A percentile compares a stretch with the other conserved stretches of the same genome.
These are phyloP conservation scores for Cryptococcus sp. DNA, from an alignment of 1,284 basidiomycete species.

Conservation along the genomic window DNA sequence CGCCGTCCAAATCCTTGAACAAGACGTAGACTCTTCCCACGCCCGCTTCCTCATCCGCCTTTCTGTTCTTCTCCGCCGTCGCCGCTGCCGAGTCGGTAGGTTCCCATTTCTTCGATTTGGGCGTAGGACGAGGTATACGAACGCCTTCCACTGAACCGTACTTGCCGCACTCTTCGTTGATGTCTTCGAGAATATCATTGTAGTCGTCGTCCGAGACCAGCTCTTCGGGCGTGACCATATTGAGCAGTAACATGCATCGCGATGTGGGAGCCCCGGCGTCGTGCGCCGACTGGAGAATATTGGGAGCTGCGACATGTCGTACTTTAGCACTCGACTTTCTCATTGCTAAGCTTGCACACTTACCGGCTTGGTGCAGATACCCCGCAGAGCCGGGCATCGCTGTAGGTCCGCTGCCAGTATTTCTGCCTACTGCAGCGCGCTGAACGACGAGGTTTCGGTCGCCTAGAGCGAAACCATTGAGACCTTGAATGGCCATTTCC, in stretches of 20 bases:
- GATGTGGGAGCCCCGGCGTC: slow-evolving; percentile 60
- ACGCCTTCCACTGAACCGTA: slow-evolving; percentile 83
- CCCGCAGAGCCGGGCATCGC: slow-evolving; percentile 44
- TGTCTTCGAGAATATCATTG: slow-evolving; percentile 89
- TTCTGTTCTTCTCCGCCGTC: slow-evolving; percentile 56
- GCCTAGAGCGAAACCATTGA: slow-evolving; percentile 97
- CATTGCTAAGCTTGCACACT: slow-evolving; percentile 5
- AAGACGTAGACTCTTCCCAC: slow-evolving; percentile 94
- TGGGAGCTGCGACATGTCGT: slow-evolving; percentile 64
- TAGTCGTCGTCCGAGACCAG: slow-evolving; percentile 90
- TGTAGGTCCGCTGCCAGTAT: slow-evolving; percentile 35
- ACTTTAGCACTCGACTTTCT: slow-evolving; percentile 25
- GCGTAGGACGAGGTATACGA: slow-evolving; percentile 76
- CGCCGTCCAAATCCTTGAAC: slow-evolving; percentile 65
- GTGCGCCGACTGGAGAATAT: slow-evolving; percentile 67
- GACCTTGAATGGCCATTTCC: slow-evolving; percentile 91
- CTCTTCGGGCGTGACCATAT: slow-evolving; percentile 97
- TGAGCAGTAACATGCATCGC: slow-evolving; percentile 92
- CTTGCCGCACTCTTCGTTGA: slow-evolving; percentile 85
- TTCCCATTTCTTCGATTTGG: slow-evolving; percentile 77
- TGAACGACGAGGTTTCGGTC: slow-evolving; percentile 97
- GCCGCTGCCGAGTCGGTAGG: slow-evolving; percentile 63
- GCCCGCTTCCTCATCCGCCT: slow-evolving; percentile 79
- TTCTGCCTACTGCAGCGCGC: slow-evolving; percentile 63
- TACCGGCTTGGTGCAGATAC: slow-evolving; percentile 37